Conservation (phyloP, 352 stramenopile genomes). For the Phytophthora aleatoria region DNA sequence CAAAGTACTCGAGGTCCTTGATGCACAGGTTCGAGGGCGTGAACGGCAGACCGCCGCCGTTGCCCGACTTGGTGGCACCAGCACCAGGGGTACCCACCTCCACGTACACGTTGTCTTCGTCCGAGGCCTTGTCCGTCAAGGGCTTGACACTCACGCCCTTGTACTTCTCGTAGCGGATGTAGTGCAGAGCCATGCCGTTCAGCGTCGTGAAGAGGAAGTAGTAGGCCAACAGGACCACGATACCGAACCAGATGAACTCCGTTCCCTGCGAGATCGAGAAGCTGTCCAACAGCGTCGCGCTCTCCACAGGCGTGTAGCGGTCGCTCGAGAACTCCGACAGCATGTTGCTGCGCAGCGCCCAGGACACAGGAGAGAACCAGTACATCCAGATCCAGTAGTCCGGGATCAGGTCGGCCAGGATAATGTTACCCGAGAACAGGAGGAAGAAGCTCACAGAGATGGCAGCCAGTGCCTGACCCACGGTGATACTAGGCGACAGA, state of each 20-base stretch:
- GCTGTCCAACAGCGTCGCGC: constrained; percentile 22
- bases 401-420: constrained; percentile 64
- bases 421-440: constrained; percentile 78
- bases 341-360: constrained; percentile 59
- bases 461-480: constrained; percentile 47
- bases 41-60: constrained; percentile 39
- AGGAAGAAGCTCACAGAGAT: constrained; percentile 70
- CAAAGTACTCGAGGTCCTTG: constrained; percentile 51
- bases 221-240: constrained; percentile 49
- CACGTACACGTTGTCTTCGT: constrained; percentile 44
- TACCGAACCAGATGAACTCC: constrained; percentile 57
- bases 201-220: constrained; percentile 61
- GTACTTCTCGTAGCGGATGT: constrained; percentile 56
- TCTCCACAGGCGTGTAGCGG: constrained; percentile 27
- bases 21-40: constrained; percentile 49
- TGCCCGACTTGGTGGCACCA: background rate
- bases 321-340: constrained; percentile 57
- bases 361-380: constrained; percentile 71
- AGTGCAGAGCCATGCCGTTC: constrained; percentile 52
- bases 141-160: constrained; percentile 43
- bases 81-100: constrained; percentile 32
- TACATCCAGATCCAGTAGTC: constrained; percentile 84
- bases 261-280: constrained; percentile 49
- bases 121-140: constrained; percentile 27
- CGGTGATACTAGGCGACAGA: constrained; percentile 58